Percentiles rank a stretch among this genome's conserved stretches.
These are phyloP conservation scores for Phialocephala sp. DNA, from an alignment of 2,329 filamentous ascomycete species.

Conservation along the genomic window DNA sequence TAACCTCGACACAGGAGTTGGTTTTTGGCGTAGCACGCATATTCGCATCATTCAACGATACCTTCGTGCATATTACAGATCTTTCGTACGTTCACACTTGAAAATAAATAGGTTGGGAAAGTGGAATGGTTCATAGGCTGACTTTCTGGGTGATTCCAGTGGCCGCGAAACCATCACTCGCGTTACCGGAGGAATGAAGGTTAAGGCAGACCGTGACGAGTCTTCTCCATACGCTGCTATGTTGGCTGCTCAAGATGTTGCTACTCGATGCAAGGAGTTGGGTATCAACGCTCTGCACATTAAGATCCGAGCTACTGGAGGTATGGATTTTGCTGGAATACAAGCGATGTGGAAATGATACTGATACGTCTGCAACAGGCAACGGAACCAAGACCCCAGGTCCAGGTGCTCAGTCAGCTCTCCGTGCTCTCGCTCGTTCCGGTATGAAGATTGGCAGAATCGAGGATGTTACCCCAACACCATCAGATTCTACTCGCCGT, in stretches of 20 bases:
- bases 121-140: conserved; percentile 58
- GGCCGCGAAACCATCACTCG: conserved; percentile 99
- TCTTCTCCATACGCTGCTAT: conserved; percentile 99
- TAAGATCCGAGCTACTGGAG: conserved; percentile 99
- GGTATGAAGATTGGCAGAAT: conserved; percentile 99
- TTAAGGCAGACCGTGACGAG: conserved; percentile 99
- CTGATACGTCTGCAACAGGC: conserved; percentile 54
- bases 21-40: conserved; percentile 82
- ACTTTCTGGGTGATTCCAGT: conserved; percentile 75
- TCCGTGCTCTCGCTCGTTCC: conserved; percentile 97
- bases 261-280: conserved; percentile 84
- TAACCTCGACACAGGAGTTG: conserved; percentile 58
- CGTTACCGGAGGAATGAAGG: conserved; percentile 99
- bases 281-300: conserved; percentile 97
- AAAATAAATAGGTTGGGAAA: conserved; percentile 33
- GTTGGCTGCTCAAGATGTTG: conserved; percentile 99
- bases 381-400: conserved; percentile 99
- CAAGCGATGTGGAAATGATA: not conserved
- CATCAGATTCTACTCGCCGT: conserved; percentile 98
- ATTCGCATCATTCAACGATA: conserved; percentile 75
- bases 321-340: conserved; percentile 53
- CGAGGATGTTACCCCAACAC: conserved; percentile 98
- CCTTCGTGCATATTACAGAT: conserved; percentile 98
- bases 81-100: conserved; percentile 70
- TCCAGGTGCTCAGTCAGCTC: conserved; percentile 97